Percentiles rank a stretch among this genome's conserved stretches.
Evolutionary conservation across 2,329 filamentous ascomycete species (phyloP).

Genomic region (Colletotrichum spaethianum): DNA sequence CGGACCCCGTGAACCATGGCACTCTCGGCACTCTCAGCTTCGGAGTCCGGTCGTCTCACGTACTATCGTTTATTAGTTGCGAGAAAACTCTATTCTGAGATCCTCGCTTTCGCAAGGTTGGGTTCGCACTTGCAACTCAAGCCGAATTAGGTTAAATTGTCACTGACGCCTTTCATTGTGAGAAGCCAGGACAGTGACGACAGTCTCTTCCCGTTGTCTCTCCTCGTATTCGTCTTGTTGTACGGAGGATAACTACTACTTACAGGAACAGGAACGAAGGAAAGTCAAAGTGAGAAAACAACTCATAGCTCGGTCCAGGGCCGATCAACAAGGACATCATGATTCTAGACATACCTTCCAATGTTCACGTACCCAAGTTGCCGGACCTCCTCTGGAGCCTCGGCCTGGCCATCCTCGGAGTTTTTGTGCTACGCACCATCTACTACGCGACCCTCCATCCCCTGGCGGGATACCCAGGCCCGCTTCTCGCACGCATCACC

Average conservation of each 20-base stretch:
- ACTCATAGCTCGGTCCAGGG: not conserved
- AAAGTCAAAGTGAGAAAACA: not conserved
- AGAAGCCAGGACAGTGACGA: not conserved
- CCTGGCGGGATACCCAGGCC: slow-evolving; percentile 35
- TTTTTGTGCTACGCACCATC: slow-evolving; percentile 28
- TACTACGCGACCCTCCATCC: slow-evolving; percentile 38
- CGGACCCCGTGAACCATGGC: not conserved
- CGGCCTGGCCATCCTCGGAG: slow-evolving; percentile 13
- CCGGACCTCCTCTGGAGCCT: slow-evolving; percentile 12
- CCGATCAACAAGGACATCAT: slow-evolving; percentile 12
- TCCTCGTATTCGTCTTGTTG: not conserved
- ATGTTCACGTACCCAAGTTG: not conserved
- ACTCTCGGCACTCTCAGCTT: not conserved
- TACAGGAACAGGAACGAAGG: not conserved
- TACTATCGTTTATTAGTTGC: not conserved
- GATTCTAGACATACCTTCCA: slow-evolving; percentile 15
- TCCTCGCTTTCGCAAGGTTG: not conserved
- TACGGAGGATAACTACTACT: slow-evolving; percentile 7
- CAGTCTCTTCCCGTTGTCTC: not conserved
- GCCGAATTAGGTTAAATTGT: not conserved
- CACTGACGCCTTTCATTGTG: not conserved
- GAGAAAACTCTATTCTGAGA: slow-evolving; percentile 17
- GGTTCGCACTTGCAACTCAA: not conserved
- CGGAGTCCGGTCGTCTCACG: not conserved
- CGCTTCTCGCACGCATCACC: slow-evolving; percentile 32